phyloP scores from a whole-genome alignment of 148 eudicot genomes.

The Arbutus unedo region DNA sequence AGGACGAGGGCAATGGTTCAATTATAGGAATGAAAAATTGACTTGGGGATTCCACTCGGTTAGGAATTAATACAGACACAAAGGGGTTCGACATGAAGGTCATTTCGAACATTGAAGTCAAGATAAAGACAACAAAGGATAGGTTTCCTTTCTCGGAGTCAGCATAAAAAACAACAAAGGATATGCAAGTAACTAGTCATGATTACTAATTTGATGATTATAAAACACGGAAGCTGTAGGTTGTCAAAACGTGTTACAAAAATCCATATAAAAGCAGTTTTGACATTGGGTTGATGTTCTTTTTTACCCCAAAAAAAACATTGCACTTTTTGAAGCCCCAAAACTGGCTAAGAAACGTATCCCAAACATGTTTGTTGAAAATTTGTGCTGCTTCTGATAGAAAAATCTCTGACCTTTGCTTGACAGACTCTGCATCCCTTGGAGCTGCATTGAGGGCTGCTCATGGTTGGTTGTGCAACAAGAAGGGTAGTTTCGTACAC shows the following conservation, averaged over 20 bases:
- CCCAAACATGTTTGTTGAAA: neutral
- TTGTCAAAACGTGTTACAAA: neutral
- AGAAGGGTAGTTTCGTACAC: constrained; percentile 68
- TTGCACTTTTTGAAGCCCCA: neutral
- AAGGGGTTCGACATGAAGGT: neutral
- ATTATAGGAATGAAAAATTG: neutral
- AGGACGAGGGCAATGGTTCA: neutral
- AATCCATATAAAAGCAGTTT: neutral
- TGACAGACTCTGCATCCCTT: constrained; percentile 78
- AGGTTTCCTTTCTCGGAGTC: too few relatives aligned
- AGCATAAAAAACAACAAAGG: too few relatives aligned
- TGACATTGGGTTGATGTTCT: neutral
- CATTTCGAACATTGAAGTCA: neutral
- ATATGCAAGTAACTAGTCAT: neutral
- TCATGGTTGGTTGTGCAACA: constrained; percentile 89
- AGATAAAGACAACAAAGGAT: neutral
- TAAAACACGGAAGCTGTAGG: neutral
- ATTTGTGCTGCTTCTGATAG: neutral
- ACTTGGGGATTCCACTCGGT: neutral
- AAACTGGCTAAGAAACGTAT: neutral
- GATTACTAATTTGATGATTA: neutral
- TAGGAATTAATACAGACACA: neutral
- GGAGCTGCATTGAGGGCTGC: constrained; percentile 94
- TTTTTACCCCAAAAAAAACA: neutral
- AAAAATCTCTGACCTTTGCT: constrained; percentile 3